Conservation (phyloP, 805 yeast species). For the Barnettozyma populi region DNA sequence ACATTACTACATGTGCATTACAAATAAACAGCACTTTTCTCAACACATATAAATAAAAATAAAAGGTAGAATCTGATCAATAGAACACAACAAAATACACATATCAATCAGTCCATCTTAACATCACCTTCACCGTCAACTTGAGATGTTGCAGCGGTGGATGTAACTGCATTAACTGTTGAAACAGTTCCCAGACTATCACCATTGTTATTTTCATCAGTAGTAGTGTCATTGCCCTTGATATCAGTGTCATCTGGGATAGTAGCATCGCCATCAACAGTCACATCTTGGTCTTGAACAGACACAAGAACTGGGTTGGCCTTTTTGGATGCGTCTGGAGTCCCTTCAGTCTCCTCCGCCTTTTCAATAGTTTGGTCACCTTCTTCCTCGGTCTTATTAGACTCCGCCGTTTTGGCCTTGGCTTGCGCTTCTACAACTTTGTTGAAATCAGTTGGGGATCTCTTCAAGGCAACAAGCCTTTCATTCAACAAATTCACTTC, state of each 20-base stretch:
- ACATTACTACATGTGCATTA: not conserved
- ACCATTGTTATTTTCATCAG: constrained; percentile 44
- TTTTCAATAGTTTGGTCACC: constrained; percentile 18
- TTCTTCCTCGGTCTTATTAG: constrained; percentile 11
- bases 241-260: constrained; percentile 40
- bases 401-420: constrained; percentile 6
- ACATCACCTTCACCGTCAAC: constrained; percentile 30
- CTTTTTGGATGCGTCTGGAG: constrained; percentile 12
- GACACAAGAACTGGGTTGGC: constrained; percentile 21
- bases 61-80: not conserved
- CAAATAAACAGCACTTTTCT: not conserved
- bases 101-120: constrained; percentile 21
- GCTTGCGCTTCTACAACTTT: constrained; percentile 8
- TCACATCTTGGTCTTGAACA: constrained; percentile 24
- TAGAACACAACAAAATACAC: not conserved
- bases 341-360: constrained; percentile 21
- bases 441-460: constrained; percentile 19
- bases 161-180: constrained; percentile 4
- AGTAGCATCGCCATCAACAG: constrained; percentile 44
- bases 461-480: constrained; percentile 17
- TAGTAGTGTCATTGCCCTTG: constrained; percentile 35
- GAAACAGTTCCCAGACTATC: constrained; percentile 18
- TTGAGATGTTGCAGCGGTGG: constrained; percentile 9
- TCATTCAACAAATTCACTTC: constrained; percentile 22
- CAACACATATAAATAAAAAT: not conserved